These are phyloP conservation scores for Angomonas ambiguus DNA, from an alignment of 208 protist species.

Conservation along the genomic window DNA sequence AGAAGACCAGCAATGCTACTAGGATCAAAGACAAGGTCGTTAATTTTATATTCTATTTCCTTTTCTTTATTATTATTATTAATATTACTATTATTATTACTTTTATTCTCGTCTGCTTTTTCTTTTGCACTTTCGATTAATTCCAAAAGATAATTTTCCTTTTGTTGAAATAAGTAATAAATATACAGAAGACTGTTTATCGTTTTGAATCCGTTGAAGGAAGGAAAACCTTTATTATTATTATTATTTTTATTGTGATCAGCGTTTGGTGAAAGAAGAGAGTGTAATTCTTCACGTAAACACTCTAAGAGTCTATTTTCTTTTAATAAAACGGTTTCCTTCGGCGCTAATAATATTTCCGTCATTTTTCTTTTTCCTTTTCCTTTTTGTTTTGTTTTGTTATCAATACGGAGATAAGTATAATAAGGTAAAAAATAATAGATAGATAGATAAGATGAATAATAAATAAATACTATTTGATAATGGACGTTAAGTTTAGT, in stretches of 20 bases:
- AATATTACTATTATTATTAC: neutral
- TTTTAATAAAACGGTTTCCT: too few species aligned
- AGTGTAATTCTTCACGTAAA: too few species aligned
- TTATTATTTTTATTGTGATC: too few species aligned
- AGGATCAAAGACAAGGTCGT: neutral
- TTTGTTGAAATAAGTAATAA: neutral
- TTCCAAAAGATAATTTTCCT: neutral
- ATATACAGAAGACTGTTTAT: neutral
- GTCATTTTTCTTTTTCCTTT: neutral
- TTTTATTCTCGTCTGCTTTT: neutral
- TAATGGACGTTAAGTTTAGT: neutral
- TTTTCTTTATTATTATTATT: constrained; percentile 4
- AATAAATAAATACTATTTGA: neutral
- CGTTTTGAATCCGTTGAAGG: too few species aligned
- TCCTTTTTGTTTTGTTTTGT: constrained; percentile 8
- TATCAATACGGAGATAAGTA: constrained; percentile 11
- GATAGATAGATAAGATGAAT: constrained; percentile 1
- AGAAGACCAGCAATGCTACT: neutral
- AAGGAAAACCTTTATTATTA: too few species aligned
- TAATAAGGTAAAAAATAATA: constrained; percentile 15
- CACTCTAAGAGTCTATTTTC: too few species aligned
- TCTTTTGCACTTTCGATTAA: neutral
- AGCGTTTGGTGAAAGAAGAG: too few species aligned
- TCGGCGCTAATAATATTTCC: neutral
- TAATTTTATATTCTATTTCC: neutral